phyloP scores from a whole-genome alignment of 2,329 filamentous ascomycete species.

The Aureobasidium sp. region DNA sequence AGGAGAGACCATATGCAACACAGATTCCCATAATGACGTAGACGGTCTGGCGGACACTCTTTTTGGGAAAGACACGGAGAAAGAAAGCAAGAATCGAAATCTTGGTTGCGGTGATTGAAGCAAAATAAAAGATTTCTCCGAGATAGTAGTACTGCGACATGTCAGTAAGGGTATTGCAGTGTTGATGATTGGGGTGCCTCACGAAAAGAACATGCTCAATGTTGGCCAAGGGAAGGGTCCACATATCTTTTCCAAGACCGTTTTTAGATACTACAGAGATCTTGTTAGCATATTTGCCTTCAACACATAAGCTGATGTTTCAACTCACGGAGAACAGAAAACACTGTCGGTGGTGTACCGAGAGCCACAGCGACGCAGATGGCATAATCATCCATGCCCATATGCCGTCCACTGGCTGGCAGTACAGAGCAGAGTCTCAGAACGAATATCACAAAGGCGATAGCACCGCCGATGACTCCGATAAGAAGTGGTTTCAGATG shows the following conservation, averaged over 20 bases:
- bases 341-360: constrained; percentile 21
- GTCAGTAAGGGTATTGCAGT: not conserved
- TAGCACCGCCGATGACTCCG: constrained; percentile 18
- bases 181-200: not conserved
- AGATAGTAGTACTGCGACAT: not conserved
- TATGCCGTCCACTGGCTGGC: not conserved
- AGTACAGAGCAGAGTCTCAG: constrained; percentile 17
- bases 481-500: constrained; percentile 14
- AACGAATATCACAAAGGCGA: constrained; percentile 19
- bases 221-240: constrained; percentile 18
- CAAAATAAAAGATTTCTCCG: constrained; percentile 25
- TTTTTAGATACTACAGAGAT: constrained; percentile 17
- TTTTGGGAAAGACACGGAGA: constrained; percentile 30
- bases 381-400: constrained; percentile 36
- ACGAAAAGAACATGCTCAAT: constrained; percentile 18
- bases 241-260: constrained; percentile 23
- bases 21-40: constrained; percentile 25
- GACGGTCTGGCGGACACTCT: constrained; percentile 25
- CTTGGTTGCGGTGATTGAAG: constrained; percentile 29
- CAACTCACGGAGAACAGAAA: constrained; percentile 7
- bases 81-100: constrained; percentile 30
- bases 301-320: too few relatives aligned
- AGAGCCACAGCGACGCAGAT: constrained; percentile 29
- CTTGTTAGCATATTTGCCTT: not conserved
- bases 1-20: constrained; percentile 16